Base-by-base conservation (phyloP, 768 basidiomycete species). In the Leccinum barrowsii region DNA sequence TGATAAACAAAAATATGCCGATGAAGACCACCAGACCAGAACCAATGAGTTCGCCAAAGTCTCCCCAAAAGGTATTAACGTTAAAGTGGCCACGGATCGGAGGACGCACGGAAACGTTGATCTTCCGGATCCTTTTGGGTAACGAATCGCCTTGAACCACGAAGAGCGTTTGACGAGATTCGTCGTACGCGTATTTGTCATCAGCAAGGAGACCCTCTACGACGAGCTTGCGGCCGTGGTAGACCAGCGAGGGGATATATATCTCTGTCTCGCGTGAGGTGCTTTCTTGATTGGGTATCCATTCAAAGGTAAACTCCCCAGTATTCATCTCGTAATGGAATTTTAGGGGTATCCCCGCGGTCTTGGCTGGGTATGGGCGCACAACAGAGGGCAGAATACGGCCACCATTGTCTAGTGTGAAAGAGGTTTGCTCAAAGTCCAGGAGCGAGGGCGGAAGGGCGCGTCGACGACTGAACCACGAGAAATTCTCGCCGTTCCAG, bases 401-500 rank as follows among this genome's bases (percentile, higher is more conserved):
- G 0, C 78, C 89, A 3, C 95, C 94, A 48, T 87, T 86, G 70
- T 98, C 94, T 32, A 94, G 79, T 5, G 85, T 83, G n/a, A 81
- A 77, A 2, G 85, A 80, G 19, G 75, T 76, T 71, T 90, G 90
- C 8, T 81, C 78, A 56, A 81, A 79, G 61, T 80, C 80, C 12
- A 88, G 76, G 42, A 85, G 67, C 0, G 80, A 80, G 0, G 79
- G 67, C 1, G 82, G 87, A 52, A 84, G 75, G 1, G 81, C 85
- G 15, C 87, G 83, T 35, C 71, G 74, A 46, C 76, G 75, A 65
- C 85, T 85, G 80, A 93, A 98, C 92, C 92, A 97, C 1, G 92
- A 94, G 70, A 99, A 98, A 75, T 95, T 97, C 73, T 99, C 95
- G 54, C 90, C 92, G 65, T 95, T 96, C 95, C 95, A 97, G 69